Base-by-base conservation (phyloP, 306 rosid species). In the Corylus avellana region DNA sequence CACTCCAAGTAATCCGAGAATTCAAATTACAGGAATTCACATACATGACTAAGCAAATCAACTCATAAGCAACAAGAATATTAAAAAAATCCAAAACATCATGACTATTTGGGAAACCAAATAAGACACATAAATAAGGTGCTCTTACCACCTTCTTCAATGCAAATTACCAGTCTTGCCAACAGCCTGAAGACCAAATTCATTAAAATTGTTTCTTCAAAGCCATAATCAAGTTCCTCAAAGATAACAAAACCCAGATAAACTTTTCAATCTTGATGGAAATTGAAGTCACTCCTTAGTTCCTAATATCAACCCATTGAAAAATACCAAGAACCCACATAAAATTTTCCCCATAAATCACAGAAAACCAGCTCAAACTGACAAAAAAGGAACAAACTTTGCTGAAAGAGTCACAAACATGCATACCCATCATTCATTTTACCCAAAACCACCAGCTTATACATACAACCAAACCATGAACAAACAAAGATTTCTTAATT, bases 281-380 rank as follows among this genome's bases (percentile, higher is more conserved):
- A 67, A 67, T 32, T 63, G 7, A 32, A 32, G 69, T 32, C 37
- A 59, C 35, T 11, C 67, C 67, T 22, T 25, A 27, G 8, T 59
- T 59, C 67, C 27, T 59, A 25, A n/a, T 25, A 59, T 11, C 39
- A 59, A 59, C 32, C 37, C 35, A 59, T 25, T 11, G 35, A 68
- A 42, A 42, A 57, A 18, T 12, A 51, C 16, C 32, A 56, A 55
- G 27, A 77, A 37, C 55, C 63, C 44, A 55, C 67, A 69, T 42
- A 42, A 5, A 42, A 42, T 0, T 20, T 35, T 7, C n/a, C 49
- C 9, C 8, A 54, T 35, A 62, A 6, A n/a, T 20, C 37, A 32
- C 69, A 56, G 51, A 72, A 75, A 84, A 51, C 27, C 77, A 78
- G 83, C 74, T 61, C 20, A 51, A 84, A 68, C 4, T 22, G 42